Conservation (phyloP, 1,284 basidiomycete genomes). For the Takashimella koratensis region DNA sequence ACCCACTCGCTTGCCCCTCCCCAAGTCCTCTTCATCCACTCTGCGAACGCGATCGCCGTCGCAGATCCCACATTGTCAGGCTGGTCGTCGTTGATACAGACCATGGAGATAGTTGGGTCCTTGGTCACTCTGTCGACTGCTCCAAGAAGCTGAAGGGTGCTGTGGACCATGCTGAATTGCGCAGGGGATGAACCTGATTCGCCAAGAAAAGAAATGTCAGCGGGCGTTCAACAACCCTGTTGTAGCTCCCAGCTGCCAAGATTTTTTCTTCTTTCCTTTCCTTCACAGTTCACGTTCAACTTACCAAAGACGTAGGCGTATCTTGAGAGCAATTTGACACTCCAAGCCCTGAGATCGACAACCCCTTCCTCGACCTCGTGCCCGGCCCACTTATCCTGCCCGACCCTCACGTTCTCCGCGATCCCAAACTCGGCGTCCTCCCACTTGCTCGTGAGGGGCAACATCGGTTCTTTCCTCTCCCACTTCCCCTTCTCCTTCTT, state of each 20-base stretch:
- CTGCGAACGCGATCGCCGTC: not conserved
- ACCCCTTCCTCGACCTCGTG: conserved; percentile 12
- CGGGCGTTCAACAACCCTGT: no score
- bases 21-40: not conserved
- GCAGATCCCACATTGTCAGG: conserved; percentile 13
- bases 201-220: not conserved
- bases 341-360: conserved; percentile 31
- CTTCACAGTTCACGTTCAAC: no score
- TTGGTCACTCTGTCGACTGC: conserved; percentile 13
- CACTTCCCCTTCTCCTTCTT: conserved; percentile 10
- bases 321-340: conserved; percentile 38
- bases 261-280: no score
- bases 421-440: conserved; percentile 25
- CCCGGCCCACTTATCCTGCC: conserved; percentile 36
- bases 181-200: conserved; percentile 19
- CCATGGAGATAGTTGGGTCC: conserved; percentile 19
- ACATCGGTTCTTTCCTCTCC: conserved; percentile 31
- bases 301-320: conserved; percentile 38
- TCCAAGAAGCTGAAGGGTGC: conserved; percentile 12
- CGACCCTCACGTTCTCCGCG: conserved; percentile 19
- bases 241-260: no score
- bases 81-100: conserved; percentile 42
- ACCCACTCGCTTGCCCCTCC: not conserved
- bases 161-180: conserved; percentile 27
- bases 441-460: conserved; percentile 29